Evolutionary conservation across 345 rosid genomes (phyloP), one percentile per base, ranked within the genome.

Genomic region (Rhodamnia rubescens): DNA sequence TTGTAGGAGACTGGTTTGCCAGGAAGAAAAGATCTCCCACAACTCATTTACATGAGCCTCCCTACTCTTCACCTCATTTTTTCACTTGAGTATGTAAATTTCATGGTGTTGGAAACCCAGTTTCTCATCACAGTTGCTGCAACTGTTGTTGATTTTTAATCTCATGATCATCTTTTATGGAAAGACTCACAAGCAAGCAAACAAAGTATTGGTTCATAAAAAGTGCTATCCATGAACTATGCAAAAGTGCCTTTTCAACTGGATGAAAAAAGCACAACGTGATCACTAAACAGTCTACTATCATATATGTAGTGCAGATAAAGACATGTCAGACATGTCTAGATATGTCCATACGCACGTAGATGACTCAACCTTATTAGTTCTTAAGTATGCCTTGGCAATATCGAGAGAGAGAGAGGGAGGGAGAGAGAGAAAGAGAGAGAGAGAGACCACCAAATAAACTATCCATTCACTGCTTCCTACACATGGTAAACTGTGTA

Each of bases 1-100:
- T 94, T 11, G 90, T 94, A 74, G 93, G 94, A 58, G 96, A 95
- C 81, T 89, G 94, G 74, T 87, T 85, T 92, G 87, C 90, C 92
- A 42, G 89, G 94, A 94, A 90, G 86, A 95, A 91, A 83, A 87
- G 82, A 4, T 84, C 89, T 4, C 29, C 85, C 7, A 74, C 86
- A 10, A 83, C 86, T 69, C 42, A 55, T 83, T 88, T 87, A 74
- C 83, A 86, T 7, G 89, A 88, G 84, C 85, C 94, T 88, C 86
- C 88, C 53, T 90, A 84, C 90, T 90, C 94, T 24, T 90, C 94
- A 84, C 69, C 91, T 26, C 85, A 85, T 13, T 86, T 86, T 87
- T 87, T 91, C 85, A 82, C 88, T 49, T 89, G 74, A 91, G 61
- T 26, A 51, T 44, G 69, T 57, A 42, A 40, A 20, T 21, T 40